These are phyloP conservation scores for Agrostemma githago DNA, from an alignment of 148 eudicot species.

Conservation along the genomic window DNA sequence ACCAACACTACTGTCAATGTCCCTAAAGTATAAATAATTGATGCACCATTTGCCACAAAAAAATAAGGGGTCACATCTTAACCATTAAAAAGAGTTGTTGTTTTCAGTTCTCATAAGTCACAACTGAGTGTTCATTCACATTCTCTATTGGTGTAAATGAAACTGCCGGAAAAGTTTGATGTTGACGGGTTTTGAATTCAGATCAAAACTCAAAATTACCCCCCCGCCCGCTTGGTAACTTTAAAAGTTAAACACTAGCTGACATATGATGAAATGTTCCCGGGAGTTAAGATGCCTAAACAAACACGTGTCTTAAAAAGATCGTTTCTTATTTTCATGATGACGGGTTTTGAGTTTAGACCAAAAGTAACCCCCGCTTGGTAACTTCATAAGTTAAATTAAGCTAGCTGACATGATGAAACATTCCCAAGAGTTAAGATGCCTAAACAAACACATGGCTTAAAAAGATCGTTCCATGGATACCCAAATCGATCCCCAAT, in stretches of 20 bases:
- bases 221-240: no score
- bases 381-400: no score
- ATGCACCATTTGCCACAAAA: constrained; percentile 16
- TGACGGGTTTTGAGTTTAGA: neutral
- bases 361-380: no score
- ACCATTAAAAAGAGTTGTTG: constrained; percentile 2
- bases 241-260: neutral
- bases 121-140: constrained; percentile 15
- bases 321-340: no score
- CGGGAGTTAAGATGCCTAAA: neutral
- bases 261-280: neutral
- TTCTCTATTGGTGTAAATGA: neutral
- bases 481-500: neutral
- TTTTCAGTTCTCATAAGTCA: constrained; percentile 7
- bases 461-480: neutral
- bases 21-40: constrained; percentile 2
- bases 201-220: no score
- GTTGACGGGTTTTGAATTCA: neutral
- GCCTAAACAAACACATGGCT: neutral
- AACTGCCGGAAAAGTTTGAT: neutral
- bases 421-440: neutral
- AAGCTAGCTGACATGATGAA: neutral
- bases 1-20: constrained; percentile 6
- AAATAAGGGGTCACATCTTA: neutral
- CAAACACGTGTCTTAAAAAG: no score